These are phyloP conservation scores for Cardiospermum halicacabum DNA, from an alignment of 345 rosid genomes.

Conservation along the genomic window DNA sequence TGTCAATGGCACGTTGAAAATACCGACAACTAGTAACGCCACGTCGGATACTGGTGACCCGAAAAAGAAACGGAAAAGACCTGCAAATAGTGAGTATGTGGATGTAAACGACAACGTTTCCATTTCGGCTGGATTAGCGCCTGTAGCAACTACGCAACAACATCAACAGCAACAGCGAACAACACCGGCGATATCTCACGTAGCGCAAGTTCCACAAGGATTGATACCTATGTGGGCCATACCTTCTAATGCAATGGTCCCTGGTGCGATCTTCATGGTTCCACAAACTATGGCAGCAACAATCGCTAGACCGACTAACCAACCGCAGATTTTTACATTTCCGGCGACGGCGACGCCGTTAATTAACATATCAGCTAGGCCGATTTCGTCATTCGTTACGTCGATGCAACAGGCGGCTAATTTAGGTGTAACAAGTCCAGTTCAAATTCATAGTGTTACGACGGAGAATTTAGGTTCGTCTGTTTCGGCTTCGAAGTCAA, in stretches of 20 bases:
- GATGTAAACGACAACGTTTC: constrained; percentile 50
- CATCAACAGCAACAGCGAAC: constrained; percentile 9
- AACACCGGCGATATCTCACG: background rate
- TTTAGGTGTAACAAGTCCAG: constrained; percentile 29
- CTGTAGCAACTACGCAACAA: constrained; percentile 22
- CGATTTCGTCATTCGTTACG: constrained; percentile 52
- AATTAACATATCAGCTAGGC: constrained; percentile 43
- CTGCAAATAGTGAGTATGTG: constrained; percentile 70
- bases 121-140: constrained; percentile 49
- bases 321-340: constrained; percentile 54
- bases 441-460: constrained; percentile 18
- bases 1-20: constrained; percentile 76
- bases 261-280: constrained; percentile 60
- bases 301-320: constrained; percentile 34
- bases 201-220: constrained; percentile 40
- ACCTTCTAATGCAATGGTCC: constrained; percentile 58
- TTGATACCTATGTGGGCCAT: constrained; percentile 83
- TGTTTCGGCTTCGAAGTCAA: constrained; percentile 28
- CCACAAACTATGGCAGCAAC: constrained; percentile 32
- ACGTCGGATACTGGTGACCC: constrained; percentile 37
- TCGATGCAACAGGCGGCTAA: constrained; percentile 41
- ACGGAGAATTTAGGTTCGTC: constrained; percentile 19
- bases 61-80: constrained; percentile 64
- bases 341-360: constrained; percentile 48
- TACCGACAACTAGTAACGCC: constrained; percentile 60